Evolutionary conservation across 352 stramenopile genomes (phyloP), one percentile per base, ranked within the genome.

Genomic region (Phytophthora idaei): DNA sequence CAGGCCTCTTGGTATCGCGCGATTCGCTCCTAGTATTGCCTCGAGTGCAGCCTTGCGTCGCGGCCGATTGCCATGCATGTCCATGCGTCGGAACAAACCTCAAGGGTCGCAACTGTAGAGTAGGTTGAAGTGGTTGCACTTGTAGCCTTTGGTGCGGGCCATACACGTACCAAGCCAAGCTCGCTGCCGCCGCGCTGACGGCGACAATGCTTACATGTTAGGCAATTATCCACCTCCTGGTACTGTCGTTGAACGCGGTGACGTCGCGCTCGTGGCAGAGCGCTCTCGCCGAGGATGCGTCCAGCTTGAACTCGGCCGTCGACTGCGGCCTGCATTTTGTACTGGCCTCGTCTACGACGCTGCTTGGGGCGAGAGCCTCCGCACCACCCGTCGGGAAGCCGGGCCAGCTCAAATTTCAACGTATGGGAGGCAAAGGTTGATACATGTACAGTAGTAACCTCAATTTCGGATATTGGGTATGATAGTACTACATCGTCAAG

Each of bases 241-340:
- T 9, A 12, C n/a, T 15, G 15, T 47, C 32, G 61, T 46, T 64
- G 61, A 39, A 50, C 54, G 45, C 5, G 27, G 46, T 70, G 63
- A 70, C 63, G 63, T 61, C 48, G 63, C 56, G n/a, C 48, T 56
- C 63, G 63, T 70, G 55, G 55, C 56, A 34, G 32, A 29, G 37
- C 42, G 47, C 47, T 49, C 55, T 64, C 42, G 27, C 27, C n/a
- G 42, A 51, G 39, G 53, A 61, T 45, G 57, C 12, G 58, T 50
- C 49, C 48, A 29, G 17, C 51, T 69, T 68, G 52, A 68, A 68
- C 44, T 65, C 28, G 34, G 51, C 52, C 10, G 25, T 64, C 44
- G 57, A 63, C 32, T 37, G 36, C 27, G 45, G n/a, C 42, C 46
- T 62, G 42, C 42, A 47, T 62, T 45, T 62, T 29, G 34, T 52